A percentile compares a stretch with the other conserved stretches of the same genome.
Conservation (phyloP, 257 asterid genomes). For the Capsicum pubescens region DNA sequence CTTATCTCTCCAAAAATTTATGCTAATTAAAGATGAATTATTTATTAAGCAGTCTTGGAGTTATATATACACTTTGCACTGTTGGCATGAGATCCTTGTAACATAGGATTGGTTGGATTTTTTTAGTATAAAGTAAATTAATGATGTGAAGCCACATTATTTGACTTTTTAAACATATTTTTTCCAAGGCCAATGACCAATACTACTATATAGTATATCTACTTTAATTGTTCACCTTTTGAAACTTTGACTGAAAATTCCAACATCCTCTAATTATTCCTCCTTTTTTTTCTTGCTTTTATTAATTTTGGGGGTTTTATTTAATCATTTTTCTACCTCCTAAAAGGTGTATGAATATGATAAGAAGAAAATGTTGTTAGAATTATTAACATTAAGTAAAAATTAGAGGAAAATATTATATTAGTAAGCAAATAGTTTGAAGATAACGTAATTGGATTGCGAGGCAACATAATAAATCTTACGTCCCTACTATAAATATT, state of each 20-base stretch:
- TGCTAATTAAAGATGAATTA: too few species aligned
- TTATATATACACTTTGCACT: too few species aligned
- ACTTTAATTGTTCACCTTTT: constrained; percentile 6
- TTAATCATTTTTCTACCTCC: not conserved
- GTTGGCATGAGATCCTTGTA: not conserved
- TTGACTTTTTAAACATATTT: constrained; percentile 20
- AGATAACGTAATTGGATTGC: too few species aligned
- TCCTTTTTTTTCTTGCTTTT: not conserved
- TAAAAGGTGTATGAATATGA: not conserved
- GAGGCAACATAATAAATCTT: too few species aligned
- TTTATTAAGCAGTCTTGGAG: too few species aligned
- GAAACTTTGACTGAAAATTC: not conserved
- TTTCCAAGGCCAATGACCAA: not conserved
- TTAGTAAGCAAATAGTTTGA: too few species aligned
- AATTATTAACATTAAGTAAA: too few species aligned
- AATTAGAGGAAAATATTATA: too few species aligned
- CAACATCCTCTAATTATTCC: not conserved
- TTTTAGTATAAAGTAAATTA: not conserved
- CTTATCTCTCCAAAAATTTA: too few species aligned
- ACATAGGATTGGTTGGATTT: constrained; percentile 21
- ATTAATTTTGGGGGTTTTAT: not conserved
- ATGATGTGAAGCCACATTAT: constrained; percentile 36
- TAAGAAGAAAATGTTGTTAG: not conserved
- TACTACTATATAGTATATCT: not conserved
- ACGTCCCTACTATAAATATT: too few species aligned